phyloP scores from a whole-genome alignment of 179 eudicot genomes.

The Silene noctiflora region DNA sequence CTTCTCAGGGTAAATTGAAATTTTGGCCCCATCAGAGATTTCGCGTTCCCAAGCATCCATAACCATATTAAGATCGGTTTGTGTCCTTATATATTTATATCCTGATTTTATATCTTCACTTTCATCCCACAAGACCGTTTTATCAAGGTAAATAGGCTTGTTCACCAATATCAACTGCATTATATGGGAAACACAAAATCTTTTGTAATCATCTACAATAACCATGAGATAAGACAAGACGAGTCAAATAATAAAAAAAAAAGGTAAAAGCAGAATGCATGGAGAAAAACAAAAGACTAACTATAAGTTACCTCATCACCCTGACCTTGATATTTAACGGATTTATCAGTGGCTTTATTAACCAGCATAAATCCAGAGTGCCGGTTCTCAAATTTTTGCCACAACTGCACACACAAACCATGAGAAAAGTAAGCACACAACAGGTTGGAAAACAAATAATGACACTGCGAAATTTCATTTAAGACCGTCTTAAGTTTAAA shows the following conservation, averaged over 20 bases:
- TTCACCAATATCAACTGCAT: background rate
- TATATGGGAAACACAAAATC: too few species aligned
- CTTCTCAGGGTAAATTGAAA: background rate
- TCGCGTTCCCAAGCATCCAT: conserved; percentile 7
- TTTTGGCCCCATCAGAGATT: too few species aligned
- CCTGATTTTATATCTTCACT: background rate
- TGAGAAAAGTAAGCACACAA: background rate
- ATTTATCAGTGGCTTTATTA: background rate
- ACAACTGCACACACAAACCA: background rate
- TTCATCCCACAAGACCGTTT: background rate
- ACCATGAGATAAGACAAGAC: too few species aligned
- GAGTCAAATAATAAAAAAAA: too few species aligned
- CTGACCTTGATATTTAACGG: background rate
- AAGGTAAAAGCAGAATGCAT: too few species aligned
- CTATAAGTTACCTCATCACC: background rate
- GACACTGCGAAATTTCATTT: too few species aligned
- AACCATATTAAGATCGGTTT: background rate
- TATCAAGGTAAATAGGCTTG: background rate
- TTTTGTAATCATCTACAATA: too few species aligned
- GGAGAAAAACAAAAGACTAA: too few species aligned
- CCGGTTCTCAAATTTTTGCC: background rate
- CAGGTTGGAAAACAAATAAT: too few species aligned
- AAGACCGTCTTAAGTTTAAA: too few species aligned
- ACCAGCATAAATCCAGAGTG: background rate
- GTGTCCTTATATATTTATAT: background rate